phyloP scores from a whole-genome alignment of 768 basidiomycete species.

The Lentinula detonsa region DNA sequence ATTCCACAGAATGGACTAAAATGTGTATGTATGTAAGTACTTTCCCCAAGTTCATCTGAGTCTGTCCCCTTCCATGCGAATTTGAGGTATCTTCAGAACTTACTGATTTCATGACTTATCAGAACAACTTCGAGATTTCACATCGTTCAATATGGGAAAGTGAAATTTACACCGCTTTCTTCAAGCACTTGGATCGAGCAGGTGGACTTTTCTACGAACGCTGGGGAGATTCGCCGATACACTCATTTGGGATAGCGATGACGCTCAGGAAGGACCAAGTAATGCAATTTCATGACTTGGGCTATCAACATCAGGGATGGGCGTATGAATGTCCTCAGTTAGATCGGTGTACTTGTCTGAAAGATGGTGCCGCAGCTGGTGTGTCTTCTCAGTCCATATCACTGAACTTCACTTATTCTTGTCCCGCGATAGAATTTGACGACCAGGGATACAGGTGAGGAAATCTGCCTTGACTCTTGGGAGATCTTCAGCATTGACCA shows the following conservation, averaged over 20 bases:
- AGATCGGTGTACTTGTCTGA: constrained; percentile 17
- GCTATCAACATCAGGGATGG: constrained; percentile 24
- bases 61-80: neutral
- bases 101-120: neutral
- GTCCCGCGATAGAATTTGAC: neutral
- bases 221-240: constrained; percentile 23
- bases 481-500: neutral
- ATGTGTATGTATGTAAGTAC: constrained; percentile 24
- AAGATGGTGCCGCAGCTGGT: constrained; percentile 12
- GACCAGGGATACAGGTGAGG: constrained; percentile 1
- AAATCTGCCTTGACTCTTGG: too few species aligned
- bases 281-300: constrained; percentile 20
- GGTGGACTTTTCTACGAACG: constrained; percentile 24
- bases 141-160: constrained; percentile 22
- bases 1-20: constrained; percentile 19
- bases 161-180: constrained; percentile 18
- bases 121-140: constrained; percentile 27
- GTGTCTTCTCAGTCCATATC: neutral
- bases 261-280: constrained; percentile 21
- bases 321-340: constrained; percentile 18
- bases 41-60: neutral
- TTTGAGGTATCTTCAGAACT: neutral
- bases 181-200: constrained; percentile 18
- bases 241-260: constrained; percentile 23
- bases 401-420: too few species aligned